These are phyloP conservation scores for Butyriboletus loyo DNA, from an alignment of 768 basidiomycete genomes.

Conservation along the genomic window DNA sequence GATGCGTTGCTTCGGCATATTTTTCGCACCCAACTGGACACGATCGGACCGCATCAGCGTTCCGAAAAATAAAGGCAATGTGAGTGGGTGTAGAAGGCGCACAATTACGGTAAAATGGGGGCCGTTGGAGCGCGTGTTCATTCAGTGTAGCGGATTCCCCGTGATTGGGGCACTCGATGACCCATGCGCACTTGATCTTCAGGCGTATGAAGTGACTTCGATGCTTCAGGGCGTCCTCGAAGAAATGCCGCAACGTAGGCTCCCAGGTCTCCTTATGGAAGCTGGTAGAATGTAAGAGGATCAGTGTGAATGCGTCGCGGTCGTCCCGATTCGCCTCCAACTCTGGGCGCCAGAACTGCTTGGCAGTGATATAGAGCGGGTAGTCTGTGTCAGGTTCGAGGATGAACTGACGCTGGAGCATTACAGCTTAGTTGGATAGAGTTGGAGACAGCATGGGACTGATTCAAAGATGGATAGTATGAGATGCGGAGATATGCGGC, in stretches of 20 bases:
- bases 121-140: constrained; percentile 40
- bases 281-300: constrained; percentile 67
- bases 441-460: neutral
- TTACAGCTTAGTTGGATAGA: constrained; percentile 1
- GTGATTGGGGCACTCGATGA: constrained; percentile 71
- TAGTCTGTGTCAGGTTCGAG: constrained; percentile 42
- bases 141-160: constrained; percentile 60
- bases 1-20: constrained; percentile 57
- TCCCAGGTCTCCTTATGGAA: constrained; percentile 78
- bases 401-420: constrained; percentile 28
- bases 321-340: constrained; percentile 36
- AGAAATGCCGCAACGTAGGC: constrained; percentile 51
- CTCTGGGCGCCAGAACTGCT: constrained; percentile 50
- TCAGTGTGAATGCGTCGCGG: constrained; percentile 49
- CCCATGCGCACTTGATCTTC: constrained; percentile 48
- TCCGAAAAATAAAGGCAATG: neutral
- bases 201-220: neutral
- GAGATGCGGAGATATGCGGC: neutral
- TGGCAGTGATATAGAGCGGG: constrained; percentile 52
- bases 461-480: neutral
- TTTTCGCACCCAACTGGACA: constrained; percentile 57
- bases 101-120: constrained; percentile 49
- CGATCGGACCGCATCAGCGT: neutral
- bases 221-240: constrained; percentile 31
- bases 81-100: constrained; percentile 13